Conservation (phyloP, 140 eudicot genomes). For the Anethum foeniculum region DNA sequence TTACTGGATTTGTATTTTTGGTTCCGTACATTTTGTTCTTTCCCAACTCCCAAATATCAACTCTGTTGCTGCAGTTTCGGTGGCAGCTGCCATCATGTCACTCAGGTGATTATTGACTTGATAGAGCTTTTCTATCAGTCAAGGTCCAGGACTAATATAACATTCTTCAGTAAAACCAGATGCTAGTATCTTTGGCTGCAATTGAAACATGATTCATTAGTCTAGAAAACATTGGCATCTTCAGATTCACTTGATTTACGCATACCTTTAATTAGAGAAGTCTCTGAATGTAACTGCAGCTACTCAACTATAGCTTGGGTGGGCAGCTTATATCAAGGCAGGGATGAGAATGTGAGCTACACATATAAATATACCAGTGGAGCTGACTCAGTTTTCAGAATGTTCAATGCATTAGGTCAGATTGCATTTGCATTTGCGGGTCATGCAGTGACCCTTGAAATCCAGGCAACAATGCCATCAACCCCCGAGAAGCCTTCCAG, state of each 20-base stretch:
- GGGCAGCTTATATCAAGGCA: constrained; percentile 61
- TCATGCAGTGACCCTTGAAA: constrained; percentile 82
- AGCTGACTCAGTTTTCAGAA: constrained; percentile 50
- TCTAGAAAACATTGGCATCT: not conserved
- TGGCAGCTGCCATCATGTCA: constrained; percentile 90
- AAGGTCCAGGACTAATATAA: not conserved
- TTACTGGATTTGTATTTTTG: constrained; percentile 81
- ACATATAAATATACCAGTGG: constrained; percentile 51
- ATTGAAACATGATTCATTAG: not conserved
- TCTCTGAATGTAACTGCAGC: constrained; percentile 31
- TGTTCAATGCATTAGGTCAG: constrained; percentile 81
- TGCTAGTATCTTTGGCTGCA: not conserved
- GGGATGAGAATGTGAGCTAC: constrained; percentile 65
- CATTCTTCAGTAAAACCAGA: not conserved
- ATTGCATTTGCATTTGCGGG: constrained; percentile 87
- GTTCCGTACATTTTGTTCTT: constrained; percentile 64
- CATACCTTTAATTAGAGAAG: not conserved
- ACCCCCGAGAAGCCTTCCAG: constrained; percentile 77
- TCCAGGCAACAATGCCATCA: constrained; percentile 92
- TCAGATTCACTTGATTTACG: not conserved
- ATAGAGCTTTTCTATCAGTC: not conserved
- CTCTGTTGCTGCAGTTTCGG: constrained; percentile 72
- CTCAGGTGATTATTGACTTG: constrained; percentile 38
- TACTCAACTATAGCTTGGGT: constrained; percentile 95
- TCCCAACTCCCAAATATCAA: constrained; percentile 90